Evolutionary conservation across 371 early-diverging fungal genomes (phyloP).

Genomic region (Fennellomyces sp.): DNA sequence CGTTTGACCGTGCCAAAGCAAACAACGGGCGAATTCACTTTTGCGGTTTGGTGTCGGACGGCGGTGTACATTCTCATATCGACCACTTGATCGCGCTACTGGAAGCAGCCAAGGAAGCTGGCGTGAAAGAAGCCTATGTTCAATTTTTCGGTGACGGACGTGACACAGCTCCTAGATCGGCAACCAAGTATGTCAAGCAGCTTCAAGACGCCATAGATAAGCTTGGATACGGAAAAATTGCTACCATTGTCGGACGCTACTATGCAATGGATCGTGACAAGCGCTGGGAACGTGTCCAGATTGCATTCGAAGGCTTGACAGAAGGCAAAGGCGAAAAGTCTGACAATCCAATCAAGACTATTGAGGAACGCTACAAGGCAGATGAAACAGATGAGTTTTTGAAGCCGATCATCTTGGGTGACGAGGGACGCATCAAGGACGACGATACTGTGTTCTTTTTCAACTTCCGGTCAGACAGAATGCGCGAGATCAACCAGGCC

Average conservation of each 20-base stretch:
- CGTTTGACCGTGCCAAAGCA: constrained; percentile 84
- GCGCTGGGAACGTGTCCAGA: constrained; percentile 97
- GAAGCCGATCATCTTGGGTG: constrained; percentile 91
- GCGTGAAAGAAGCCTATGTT: constrained; percentile 88
- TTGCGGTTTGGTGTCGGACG: constrained; percentile 97
- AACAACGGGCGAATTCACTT: constrained; percentile 93
- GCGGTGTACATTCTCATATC: constrained; percentile 99
- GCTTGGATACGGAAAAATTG: constrained; percentile 83
- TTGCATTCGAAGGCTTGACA: constrained; percentile 91
- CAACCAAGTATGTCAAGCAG: constrained; percentile 72
- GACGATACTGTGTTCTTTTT: constrained; percentile 90
- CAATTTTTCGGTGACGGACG: constrained; percentile 99
- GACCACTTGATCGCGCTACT: constrained; percentile 90
- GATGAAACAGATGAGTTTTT: constrained; percentile 98
- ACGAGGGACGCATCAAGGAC: constrained; percentile 78
- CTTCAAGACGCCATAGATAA: constrained; percentile 69
- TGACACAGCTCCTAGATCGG: constrained; percentile 96
- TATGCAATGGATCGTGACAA: constrained; percentile 99
- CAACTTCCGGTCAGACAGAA: constrained; percentile 98
- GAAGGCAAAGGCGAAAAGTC: constrained; percentile 81
- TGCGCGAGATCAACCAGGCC: constrained; percentile 94
- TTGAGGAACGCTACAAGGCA: constrained; percentile 82
- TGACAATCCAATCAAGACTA: constrained; percentile 68
- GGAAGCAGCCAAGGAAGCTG: constrained; percentile 83
- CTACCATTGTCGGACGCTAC: constrained; percentile 96